Percentiles rank a stretch among this genome's conserved stretches.
These are phyloP conservation scores for Dioscorea alata DNA, from an alignment of 106 monocot species.

Conservation along the genomic window DNA sequence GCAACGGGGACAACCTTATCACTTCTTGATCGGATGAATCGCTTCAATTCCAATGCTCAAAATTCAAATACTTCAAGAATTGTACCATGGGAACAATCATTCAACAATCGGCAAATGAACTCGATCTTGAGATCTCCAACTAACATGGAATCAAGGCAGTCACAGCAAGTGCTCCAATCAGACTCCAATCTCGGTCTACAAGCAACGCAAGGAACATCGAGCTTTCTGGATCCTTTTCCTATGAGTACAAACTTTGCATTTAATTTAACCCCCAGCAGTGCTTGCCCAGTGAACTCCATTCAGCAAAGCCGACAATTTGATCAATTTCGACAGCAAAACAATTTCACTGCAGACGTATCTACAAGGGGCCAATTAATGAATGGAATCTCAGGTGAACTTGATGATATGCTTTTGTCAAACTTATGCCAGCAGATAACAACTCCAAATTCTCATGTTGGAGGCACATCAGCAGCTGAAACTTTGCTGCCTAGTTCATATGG, in stretches of 20 bases:
- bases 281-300: constrained; percentile 3
- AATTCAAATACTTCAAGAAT: no score
- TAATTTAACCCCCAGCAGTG: constrained; percentile 11
- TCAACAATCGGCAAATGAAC: not conserved
- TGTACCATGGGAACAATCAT: not conserved
- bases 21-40: no score
- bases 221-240: constrained; percentile 5
- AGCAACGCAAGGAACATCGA: constrained; percentile 9
- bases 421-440: constrained; percentile 4
- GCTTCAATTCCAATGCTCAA: no score
- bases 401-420: constrained; percentile 3
- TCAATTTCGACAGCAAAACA: constrained; percentile 10
- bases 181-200: constrained; percentile 4
- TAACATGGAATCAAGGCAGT: constrained; percentile 4
- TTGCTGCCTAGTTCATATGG: no score
- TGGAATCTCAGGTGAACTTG: constrained; percentile 4
- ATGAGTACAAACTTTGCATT: constrained; percentile 10
- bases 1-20: constrained; percentile 3
- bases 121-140: not conserved
- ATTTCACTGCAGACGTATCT: not conserved
- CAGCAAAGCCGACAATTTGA: constrained; percentile 16
- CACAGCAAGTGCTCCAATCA: constrained; percentile 15
- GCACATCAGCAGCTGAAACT: constrained; percentile 2
- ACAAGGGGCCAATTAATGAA: constrained; percentile 8
- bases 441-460: not conserved